phyloP scores from a whole-genome alignment of 2,329 filamentous ascomycete genomes.

The Alternaria consortialis region DNA sequence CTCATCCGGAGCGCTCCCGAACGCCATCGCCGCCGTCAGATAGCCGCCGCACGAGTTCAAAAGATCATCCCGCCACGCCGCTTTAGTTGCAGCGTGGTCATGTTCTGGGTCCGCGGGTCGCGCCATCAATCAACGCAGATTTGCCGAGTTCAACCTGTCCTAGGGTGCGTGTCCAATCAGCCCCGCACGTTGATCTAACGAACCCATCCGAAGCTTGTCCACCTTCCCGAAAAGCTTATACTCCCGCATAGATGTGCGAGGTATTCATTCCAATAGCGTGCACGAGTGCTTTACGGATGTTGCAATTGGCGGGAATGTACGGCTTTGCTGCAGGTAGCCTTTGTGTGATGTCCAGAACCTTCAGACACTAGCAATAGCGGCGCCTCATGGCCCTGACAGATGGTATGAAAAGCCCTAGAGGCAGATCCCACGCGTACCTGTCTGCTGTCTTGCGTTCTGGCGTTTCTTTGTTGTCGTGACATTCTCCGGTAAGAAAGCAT shows the following conservation, averaged over 20 bases:
- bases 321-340: not conserved
- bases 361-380: not conserved
- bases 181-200: slow-evolving; percentile 19
- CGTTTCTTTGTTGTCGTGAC: not conserved
- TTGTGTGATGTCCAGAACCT: not conserved
- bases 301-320: slow-evolving; percentile 1
- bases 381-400: not conserved
- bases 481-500: not conserved
- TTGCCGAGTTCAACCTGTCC: not conserved
- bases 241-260: not conserved
- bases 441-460: not conserved
- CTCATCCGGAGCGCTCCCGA: not conserved
- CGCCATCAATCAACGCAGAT: not conserved
- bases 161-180: slow-evolving; percentile 21
- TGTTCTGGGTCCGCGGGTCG: slow-evolving; percentile 3
- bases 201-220: slow-evolving; percentile 24
- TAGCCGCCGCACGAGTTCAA: not conserved
- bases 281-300: slow-evolving; percentile 2
- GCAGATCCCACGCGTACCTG: not conserved
- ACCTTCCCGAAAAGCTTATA: slow-evolving; percentile 35
- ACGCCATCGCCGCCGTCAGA: not conserved
- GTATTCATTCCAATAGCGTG: not conserved
- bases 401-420: not conserved
- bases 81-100: not conserved
- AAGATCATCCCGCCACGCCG: slow-evolving; percentile 1